Percentiles rank a stretch among this genome's conserved stretches.
These are phyloP conservation scores for Pisolithus tinctorius DNA, from an alignment of 768 basidiomycete species.

Conservation along the genomic window DNA sequence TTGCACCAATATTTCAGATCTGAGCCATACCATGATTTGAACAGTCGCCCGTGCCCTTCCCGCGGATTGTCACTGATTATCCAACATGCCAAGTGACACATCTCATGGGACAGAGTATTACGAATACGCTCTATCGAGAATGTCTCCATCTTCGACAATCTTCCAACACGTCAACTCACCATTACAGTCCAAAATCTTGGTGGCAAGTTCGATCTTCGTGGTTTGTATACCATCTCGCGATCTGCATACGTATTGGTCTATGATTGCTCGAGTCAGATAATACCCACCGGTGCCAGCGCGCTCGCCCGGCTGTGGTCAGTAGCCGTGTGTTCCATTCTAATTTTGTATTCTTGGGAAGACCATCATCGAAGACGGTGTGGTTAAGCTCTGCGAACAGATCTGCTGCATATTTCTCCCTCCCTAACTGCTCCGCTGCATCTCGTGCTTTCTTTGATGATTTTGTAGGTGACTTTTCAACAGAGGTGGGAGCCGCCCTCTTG, in stretches of 20 bases:
- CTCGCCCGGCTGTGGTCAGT: slow-evolving; percentile 63
- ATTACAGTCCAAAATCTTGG: slow-evolving; percentile 72
- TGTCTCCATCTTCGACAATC: background rate
- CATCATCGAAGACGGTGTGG: slow-evolving; percentile 43
- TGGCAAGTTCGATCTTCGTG: slow-evolving; percentile 70
- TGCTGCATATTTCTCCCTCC: slow-evolving; percentile 47
- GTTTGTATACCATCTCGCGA: slow-evolving; percentile 52
- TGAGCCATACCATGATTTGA: slow-evolving; percentile 51
- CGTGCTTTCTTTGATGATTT: slow-evolving; percentile 37
- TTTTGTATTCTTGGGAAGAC: slow-evolving; percentile 47
- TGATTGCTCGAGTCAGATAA: background rate
- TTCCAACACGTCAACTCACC: slow-evolving; percentile 36
- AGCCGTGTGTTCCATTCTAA: slow-evolving; percentile 65
- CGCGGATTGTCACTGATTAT: slow-evolving; percentile 63
- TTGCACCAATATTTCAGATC: background rate
- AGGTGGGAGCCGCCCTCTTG: slow-evolving; percentile 1
- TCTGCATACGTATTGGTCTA: slow-evolving; percentile 23
- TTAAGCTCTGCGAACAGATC: slow-evolving; percentile 60
- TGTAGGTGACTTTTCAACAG: slow-evolving; percentile 10
- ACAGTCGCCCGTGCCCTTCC: slow-evolving; percentile 68
- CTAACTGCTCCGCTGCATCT: slow-evolving; percentile 36
- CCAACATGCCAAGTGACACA: slow-evolving; percentile 91
- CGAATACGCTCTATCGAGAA: slow-evolving; percentile 59
- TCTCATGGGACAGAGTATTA: slow-evolving; percentile 82
- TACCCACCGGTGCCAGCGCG: slow-evolving; percentile 53